Conservation (phyloP, 1,139 yeast genomes). For the Candida glucosophila region DNA sequence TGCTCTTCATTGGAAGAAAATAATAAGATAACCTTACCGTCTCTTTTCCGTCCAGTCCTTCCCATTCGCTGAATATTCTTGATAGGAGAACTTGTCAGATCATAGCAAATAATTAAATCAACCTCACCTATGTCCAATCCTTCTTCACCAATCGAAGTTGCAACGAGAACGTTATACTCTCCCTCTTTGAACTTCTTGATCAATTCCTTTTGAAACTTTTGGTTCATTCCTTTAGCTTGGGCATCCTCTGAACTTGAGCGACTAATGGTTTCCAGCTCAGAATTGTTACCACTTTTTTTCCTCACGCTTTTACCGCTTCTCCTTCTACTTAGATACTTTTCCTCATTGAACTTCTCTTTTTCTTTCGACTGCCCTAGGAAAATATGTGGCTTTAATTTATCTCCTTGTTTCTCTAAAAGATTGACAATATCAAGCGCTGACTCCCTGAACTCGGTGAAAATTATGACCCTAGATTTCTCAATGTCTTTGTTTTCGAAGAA, state of each 20-base stretch:
- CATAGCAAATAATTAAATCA: slow-evolving; percentile 85
- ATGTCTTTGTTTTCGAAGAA: slow-evolving; percentile 39
- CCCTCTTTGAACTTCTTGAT: slow-evolving; percentile 70
- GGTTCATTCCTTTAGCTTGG: slow-evolving; percentile 57
- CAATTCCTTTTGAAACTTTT: slow-evolving; percentile 62
- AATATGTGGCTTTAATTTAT: slow-evolving; percentile 60
- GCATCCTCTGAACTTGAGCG: slow-evolving; percentile 45
- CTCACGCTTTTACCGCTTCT: slow-evolving; percentile 20
- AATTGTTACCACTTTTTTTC: slow-evolving; percentile 13
- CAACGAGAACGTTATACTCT: slow-evolving; percentile 69
- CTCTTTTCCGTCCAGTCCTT: slow-evolving; percentile 91
- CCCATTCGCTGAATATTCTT: slow-evolving; percentile 96
- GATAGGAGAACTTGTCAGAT: slow-evolving; percentile 88
- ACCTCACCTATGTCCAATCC: slow-evolving; percentile 98
- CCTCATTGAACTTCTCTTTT: slow-evolving; percentile 57
- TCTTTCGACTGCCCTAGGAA: slow-evolving; percentile 77
- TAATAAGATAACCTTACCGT: slow-evolving; percentile 73
- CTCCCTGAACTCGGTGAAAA: slow-evolving; percentile 82
- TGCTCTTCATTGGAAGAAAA: slow-evolving; percentile 71
- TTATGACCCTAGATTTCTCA: slow-evolving; percentile 61
- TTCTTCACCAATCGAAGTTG: slow-evolving; percentile 97
- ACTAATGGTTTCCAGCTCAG: slow-evolving; percentile 11
- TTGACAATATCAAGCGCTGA: slow-evolving; percentile 83
- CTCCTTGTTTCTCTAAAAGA: slow-evolving; percentile 37
- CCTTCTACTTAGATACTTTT: slow-evolving; percentile 20